These are phyloP conservation scores for Pichia kluyveri DNA, from an alignment of 805 yeast species.

Conservation along the genomic window DNA sequence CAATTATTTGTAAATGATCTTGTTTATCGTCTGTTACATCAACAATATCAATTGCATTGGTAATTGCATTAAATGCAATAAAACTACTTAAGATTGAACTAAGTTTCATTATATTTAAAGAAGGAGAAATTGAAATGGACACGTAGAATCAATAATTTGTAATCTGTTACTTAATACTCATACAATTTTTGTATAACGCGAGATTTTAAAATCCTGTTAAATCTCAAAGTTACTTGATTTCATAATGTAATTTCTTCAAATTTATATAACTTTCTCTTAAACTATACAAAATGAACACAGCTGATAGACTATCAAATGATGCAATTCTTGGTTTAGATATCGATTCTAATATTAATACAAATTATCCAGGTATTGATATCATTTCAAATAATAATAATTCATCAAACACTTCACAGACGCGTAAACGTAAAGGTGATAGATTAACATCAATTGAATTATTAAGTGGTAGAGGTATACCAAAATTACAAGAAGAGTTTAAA, in stretches of 20 bases:
- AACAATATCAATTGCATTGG: not conserved
- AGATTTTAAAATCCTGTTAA: not conserved
- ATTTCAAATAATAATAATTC: not conserved
- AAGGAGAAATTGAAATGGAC: not conserved
- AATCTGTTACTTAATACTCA: too few species aligned
- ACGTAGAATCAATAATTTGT: too few species aligned
- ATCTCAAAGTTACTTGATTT: too few species aligned
- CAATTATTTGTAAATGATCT: constrained; percentile 22
- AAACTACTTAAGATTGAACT: not conserved
- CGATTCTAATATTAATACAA: constrained; percentile 1
- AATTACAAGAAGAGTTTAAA: constrained; percentile 31
- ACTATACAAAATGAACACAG: constrained; percentile 7
- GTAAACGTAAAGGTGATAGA: constrained; percentile 29
- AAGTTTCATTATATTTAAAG: not conserved
- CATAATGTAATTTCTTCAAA: too few species aligned
- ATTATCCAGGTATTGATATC: not conserved
- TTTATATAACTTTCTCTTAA: not conserved
- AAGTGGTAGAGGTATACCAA: constrained; percentile 49
- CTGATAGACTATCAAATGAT: constrained; percentile 11
- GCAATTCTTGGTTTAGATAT: constrained; percentile 22
- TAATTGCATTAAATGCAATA: not conserved
- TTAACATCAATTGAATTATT: constrained; percentile 45
- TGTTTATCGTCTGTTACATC: not conserved
- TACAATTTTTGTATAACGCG: not conserved
- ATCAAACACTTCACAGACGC: not conserved